Base-by-base conservation (phyloP, 495 filamentous ascomycete genomes). In the Aspergillus avenaceus region DNA sequence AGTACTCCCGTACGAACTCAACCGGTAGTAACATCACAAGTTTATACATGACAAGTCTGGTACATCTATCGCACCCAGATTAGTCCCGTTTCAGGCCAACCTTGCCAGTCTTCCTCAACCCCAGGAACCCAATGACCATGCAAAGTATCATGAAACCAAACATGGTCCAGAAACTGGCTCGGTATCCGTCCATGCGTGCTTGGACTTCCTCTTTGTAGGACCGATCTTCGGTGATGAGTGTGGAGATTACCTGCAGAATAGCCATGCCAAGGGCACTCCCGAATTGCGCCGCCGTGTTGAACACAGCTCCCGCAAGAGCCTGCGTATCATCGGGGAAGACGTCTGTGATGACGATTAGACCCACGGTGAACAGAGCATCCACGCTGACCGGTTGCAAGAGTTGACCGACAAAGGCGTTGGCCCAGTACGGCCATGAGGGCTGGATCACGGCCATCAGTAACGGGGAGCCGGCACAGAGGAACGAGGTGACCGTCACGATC, bases 241-340 rank as follows among this genome's bases (percentile, higher is more conserved):
- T 62, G 0, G 84, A 77, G 29, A 86, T 75, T 12, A 82, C 72
- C 8, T 76, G 78, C 24, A 78, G 73, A 9, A 82, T 53, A 5
- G 79, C 78, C 4, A 85, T 55, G 0, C 84, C 83, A 11, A 87
- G 65, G 0, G 74, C 71, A 14, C 71, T 81, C 0, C 84, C 84
- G 43, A 86, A 75, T 56, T 85, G 82, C 3, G 74, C 61, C n/a
- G 80, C 59, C 0, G 81, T 82, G 52, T 84, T 83, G 68, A 85
- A 86, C 0, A 87, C 80, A 2, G 78, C 83, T 3, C 83, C 82
- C 2, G 80, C 82, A 1, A 88, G 72, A 0, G 73, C 80, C 42
- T 87, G 82, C 0, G 73, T 83, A 40, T 77, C 61, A 1, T 67
- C 49, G 0, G 82, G 77, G 53, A 86, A 85, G 5, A 72, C 71